phyloP scores from a whole-genome alignment of 345 rosid genomes.

The Populus pruinosa region DNA sequence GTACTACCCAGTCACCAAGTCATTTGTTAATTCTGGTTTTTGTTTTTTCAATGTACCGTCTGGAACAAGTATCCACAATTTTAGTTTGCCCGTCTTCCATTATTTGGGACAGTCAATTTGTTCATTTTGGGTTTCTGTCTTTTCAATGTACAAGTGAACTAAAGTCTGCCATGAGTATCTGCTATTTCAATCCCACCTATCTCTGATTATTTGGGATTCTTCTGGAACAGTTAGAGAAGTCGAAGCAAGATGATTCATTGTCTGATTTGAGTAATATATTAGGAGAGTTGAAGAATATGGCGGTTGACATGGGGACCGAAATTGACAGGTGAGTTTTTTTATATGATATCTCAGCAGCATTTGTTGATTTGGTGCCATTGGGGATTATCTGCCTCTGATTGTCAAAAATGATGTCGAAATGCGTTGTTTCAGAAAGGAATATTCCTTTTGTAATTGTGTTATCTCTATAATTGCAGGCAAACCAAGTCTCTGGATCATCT shows the following conservation, averaged over 20 bases:
- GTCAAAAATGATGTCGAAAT: not conserved
- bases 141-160: not conserved
- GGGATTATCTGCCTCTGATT: not conserved
- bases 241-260: conserved; percentile 79
- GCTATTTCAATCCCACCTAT: not conserved
- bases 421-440: not conserved
- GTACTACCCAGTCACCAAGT: not conserved
- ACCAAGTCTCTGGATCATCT: conserved; percentile 57
- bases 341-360: not conserved
- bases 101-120: not conserved
- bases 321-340: conserved; percentile 54
- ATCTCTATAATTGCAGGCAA: conserved; percentile 45
- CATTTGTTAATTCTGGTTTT: not conserved
- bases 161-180: not conserved
- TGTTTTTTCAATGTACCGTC: not conserved
- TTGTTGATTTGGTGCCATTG: not conserved
- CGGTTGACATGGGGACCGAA: conserved; percentile 80
- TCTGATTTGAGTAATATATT: conserved; percentile 62
- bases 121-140: not conserved
- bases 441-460: not conserved
- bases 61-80: not conserved
- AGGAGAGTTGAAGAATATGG: conserved; percentile 81
- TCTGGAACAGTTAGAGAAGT: conserved; percentile 56
- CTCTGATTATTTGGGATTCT: not conserved
- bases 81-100: not conserved